Conservation (phyloP, 371 early-diverging fungal species). For the Mucor circinelloides region DNA sequence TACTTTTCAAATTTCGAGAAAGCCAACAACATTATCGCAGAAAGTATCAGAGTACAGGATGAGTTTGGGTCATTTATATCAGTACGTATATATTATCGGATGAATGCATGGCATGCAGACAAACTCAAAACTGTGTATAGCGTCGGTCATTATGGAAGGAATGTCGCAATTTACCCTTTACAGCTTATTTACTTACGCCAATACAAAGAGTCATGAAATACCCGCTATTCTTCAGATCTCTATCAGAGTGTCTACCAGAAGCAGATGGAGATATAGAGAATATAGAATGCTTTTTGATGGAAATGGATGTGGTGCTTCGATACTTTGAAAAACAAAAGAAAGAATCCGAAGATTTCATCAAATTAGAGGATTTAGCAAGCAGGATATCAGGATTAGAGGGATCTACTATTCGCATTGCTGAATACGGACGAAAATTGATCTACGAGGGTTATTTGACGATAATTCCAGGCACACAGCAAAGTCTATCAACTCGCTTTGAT, state of each 20-base stretch:
- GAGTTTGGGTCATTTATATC: conserved; percentile 33
- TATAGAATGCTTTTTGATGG: conserved; percentile 18
- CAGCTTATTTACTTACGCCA: conserved; percentile 43
- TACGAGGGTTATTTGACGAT: conserved; percentile 38
- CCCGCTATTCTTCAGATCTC: conserved; percentile 41
- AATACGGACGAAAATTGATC: conserved; percentile 30
- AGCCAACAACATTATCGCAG: conserved; percentile 31
- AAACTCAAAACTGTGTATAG: conserved; percentile 9
- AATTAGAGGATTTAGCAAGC: conserved; percentile 32
- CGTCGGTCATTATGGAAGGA: conserved; percentile 34
- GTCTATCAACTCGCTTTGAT: not conserved
- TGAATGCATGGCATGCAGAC: not conserved
- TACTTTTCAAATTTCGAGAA: conserved; percentile 45
- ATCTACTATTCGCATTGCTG: conserved; percentile 22
- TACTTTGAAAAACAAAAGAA: conserved; percentile 37
- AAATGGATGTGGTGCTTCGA: conserved; percentile 31
- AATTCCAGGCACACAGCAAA: conserved; percentile 21
- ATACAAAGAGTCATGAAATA: conserved; percentile 50
- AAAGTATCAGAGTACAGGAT: conserved; percentile 26
- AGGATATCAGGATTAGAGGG: conserved; percentile 37
- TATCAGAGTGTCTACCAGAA: conserved; percentile 13
- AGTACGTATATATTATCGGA: conserved; percentile 9
- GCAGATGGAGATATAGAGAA: conserved; percentile 1
- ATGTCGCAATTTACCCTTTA: conserved; percentile 37
- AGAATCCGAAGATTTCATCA: conserved; percentile 31